Conservation (phyloP, 208 protist genomes). For the Herpetomonas tarakana region DNA sequence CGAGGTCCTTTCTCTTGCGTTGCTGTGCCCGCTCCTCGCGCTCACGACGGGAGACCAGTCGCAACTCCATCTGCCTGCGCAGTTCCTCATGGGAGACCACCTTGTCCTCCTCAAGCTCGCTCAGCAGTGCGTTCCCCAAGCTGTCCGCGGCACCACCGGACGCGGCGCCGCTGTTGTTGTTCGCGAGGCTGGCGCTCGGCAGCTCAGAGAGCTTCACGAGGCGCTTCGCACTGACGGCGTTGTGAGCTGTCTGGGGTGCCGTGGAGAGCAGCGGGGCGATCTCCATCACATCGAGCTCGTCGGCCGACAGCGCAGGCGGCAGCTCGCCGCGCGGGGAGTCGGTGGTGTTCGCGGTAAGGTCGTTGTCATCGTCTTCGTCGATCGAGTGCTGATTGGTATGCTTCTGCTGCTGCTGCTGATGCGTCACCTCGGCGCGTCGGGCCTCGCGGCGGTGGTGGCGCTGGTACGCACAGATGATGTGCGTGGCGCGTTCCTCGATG, state of each 20-base stretch:
- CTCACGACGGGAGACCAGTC: conserved; percentile 65
- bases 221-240: conserved; percentile 49
- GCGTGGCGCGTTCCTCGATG: conserved; percentile 88
- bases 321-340: conserved; percentile 21
- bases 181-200: conserved; percentile 68
- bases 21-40: conserved; percentile 74
- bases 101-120: conserved; percentile 57
- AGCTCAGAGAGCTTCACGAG: conserved; percentile 68
- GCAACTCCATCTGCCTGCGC: conserved; percentile 79
- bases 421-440: conserved; percentile 5
- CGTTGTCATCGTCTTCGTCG: conserved; percentile 27
- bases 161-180: conserved; percentile 20
- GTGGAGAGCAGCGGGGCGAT: conserved; percentile 41
- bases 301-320: conserved; percentile 22
- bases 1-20: conserved; percentile 51
- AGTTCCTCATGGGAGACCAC: conserved; percentile 85
- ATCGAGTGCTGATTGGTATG: conserved; percentile 3
- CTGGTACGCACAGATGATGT: conserved; percentile 76
- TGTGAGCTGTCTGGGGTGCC: conserved; percentile 38
- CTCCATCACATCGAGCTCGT: conserved; percentile 22
- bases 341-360: conserved; percentile 15
- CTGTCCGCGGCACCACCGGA: conserved; percentile 30
- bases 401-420: conserved; percentile 9
- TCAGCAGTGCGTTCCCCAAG: conserved; percentile 9
- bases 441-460: conserved; percentile 23